Base-by-base conservation (phyloP, 1,284 basidiomycete genomes). In the Sporisorium iseilematis-ciliati region DNA sequence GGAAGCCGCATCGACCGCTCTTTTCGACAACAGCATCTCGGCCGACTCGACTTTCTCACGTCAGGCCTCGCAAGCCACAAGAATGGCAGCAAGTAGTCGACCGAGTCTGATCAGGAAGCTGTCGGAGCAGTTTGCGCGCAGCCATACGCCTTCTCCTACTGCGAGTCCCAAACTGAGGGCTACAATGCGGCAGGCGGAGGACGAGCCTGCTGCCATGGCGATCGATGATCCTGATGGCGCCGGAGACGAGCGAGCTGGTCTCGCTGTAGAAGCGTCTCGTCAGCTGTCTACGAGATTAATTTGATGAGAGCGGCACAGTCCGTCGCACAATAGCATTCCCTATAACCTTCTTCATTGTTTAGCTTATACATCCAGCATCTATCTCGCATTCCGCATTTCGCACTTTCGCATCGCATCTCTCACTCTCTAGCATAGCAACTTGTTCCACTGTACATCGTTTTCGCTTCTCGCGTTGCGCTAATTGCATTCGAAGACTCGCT, bases 71-170 rank as follows among this genome's bases (percentile, higher is more conserved):
- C 46, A 35, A 23, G 21, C 14, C 25, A n/a, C 31, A 20, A 48
- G 21, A 29, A 31, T 25, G 18, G 55, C 40, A 7, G 52, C 26
- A 21, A 26, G 21, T 11, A 59, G 59, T 7, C 45, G 62, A 10
- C 71, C 71, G 1, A 57, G 61, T 14, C 25, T 74, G 55, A 52
- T 74, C n/a, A 26, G 71, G 35, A 74, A 67, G 58, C 57, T 74
- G 3, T 68, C 71, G 5, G 65, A 68, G 53, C 65, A 74, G 35
- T 64, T 74, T 52, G 65, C 57, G 1, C 31, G 61, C 8, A 64
- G 57, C 12, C 61, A 57, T 40, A 57, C 60, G 11, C 65, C 71
- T 7, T 72, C 63, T n/a, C 68, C 68, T 8, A 57, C 50, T 1
- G 38, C 18, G 20, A 71, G 68, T 41, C 69, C 69, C 7, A 66